A percentile compares a stretch with the other conserved stretches of the same genome.
Evolutionary conservation across 345 rosid genomes (phyloP).

Genomic region (Bruguiera gymnorhiza): DNA sequence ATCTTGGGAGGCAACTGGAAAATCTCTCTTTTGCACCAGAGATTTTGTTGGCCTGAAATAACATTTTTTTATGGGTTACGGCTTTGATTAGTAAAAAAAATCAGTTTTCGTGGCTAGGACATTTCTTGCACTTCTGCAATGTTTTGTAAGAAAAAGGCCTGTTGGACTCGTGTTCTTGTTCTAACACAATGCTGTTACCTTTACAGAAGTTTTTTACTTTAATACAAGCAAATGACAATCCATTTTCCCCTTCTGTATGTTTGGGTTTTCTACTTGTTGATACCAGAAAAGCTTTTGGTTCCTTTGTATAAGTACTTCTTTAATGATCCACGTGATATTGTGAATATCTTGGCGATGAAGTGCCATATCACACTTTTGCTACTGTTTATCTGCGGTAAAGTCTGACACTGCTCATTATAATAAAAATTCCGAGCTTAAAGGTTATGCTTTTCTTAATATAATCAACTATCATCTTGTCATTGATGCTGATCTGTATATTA

Average conservation of each 20-base stretch:
- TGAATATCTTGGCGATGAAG: constrained; percentile 17
- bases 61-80: constrained; percentile 1
- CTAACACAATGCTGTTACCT: too few relatives aligned
- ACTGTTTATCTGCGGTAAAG: constrained; percentile 7
- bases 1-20: background rate
- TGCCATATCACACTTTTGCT: constrained; percentile 9
- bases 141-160: too few relatives aligned
- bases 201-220: constrained; percentile 1
- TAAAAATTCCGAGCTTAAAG: background rate
- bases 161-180: too few relatives aligned
- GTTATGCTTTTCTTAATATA: constrained; percentile 1
- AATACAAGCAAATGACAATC: constrained; percentile 2
- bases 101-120: background rate
- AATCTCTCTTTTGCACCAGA: background rate
- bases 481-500: constrained; percentile 10
- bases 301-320: constrained; percentile 19
- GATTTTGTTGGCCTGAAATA: background rate
- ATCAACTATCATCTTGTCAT: background rate
- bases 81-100: constrained; percentile 18
- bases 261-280: constrained; percentile 11
- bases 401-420: constrained; percentile 6
- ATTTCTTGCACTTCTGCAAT: background rate
- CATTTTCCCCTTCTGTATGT: background rate
- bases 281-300: constrained; percentile 18
- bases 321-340: constrained; percentile 24